Base-by-base conservation (phyloP, 148 eudicot species). In the Talinum fruticosum region DNA sequence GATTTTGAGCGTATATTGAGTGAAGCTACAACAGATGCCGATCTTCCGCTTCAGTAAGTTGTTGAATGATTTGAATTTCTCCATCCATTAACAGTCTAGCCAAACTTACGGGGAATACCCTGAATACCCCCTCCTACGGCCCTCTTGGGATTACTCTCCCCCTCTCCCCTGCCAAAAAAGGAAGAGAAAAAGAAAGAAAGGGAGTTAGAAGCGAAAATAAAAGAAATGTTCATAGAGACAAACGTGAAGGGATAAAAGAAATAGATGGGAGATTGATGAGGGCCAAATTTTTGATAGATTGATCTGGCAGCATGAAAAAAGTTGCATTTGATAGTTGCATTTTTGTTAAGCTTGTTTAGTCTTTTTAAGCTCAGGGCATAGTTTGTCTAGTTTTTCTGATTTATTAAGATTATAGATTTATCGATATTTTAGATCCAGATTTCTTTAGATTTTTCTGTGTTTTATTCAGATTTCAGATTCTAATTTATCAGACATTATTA, bases 1-100 rank as follows among this genome's bases (percentile, higher is more conserved):
- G 97, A 93, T 36, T 92, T 93, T 82, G 99, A 96, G 83, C 97
- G 96, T 71, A 81, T 96, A 72, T 83, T 96, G 59, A 91, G 97
- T 78, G 97, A 91, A 82, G 66, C 97, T 45, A 86, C 92, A 49
- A 84, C 90, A 71, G 99, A 96, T 88, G 85, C 84, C 74, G 99
- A 96, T 88, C 97, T 96, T 71, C 99, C 99, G 67, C 77, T 85
- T 14, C 89, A 79, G 99, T 96, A 79, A 87, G 99, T 89, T 49
- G 99, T 89, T 49, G 24, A 62, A 62, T 62, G 15, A 28, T 75
- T 38, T 30, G 13, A 72, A 15, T 51, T 41, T 79, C 28, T 35
- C 19, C 30, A 14, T 54, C 29, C 15, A 45, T 71, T 64, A 65
- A 37, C 32, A 45, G 16, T 57, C 65, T 36, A 29, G 26, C 65